phyloP scores from a whole-genome alignment of 805 yeast species.

The Saturnispora besseyi region DNA sequence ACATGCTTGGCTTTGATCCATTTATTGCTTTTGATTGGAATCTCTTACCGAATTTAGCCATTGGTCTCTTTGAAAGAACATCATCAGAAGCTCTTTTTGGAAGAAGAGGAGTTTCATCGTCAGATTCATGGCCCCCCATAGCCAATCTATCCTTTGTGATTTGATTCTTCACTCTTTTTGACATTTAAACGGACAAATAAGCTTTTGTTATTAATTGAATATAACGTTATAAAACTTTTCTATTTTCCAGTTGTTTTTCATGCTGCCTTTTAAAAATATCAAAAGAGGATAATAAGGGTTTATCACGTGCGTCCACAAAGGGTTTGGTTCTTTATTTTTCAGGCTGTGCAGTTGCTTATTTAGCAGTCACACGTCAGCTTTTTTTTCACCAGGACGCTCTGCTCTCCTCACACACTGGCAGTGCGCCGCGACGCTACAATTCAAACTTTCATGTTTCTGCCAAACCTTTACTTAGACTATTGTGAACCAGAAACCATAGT shows the following conservation, averaged over 20 bases:
- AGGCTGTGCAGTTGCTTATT: background rate
- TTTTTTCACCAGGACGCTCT: background rate
- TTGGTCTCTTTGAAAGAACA: constrained; percentile 60
- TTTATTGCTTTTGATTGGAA: constrained; percentile 3
- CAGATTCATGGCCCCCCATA: constrained; percentile 15
- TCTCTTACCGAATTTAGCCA: constrained; percentile 30
- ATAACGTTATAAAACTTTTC: too few relatives aligned
- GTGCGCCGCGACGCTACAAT: background rate
- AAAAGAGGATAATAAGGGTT: background rate
- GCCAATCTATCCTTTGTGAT: constrained; percentile 31
- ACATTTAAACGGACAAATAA: constrained; percentile 2
- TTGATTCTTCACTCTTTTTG: constrained; percentile 59
- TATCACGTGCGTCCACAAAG: constrained; percentile 3
- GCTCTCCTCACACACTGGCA: background rate
- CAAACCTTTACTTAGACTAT: background rate
- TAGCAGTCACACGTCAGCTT: constrained; percentile 1
- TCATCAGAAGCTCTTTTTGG: constrained; percentile 47
- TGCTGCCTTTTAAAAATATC: background rate
- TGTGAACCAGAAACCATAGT: background rate
- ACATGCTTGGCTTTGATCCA: background rate
- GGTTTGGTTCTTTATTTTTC: background rate
- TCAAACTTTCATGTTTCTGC: background rate
- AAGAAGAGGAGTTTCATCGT: constrained; percentile 32
- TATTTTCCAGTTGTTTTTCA: background rate
- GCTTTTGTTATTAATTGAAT: background rate